These are phyloP conservation scores for Erucastrum elatum DNA, from an alignment of 345 rosid genomes.

Conservation along the genomic window DNA sequence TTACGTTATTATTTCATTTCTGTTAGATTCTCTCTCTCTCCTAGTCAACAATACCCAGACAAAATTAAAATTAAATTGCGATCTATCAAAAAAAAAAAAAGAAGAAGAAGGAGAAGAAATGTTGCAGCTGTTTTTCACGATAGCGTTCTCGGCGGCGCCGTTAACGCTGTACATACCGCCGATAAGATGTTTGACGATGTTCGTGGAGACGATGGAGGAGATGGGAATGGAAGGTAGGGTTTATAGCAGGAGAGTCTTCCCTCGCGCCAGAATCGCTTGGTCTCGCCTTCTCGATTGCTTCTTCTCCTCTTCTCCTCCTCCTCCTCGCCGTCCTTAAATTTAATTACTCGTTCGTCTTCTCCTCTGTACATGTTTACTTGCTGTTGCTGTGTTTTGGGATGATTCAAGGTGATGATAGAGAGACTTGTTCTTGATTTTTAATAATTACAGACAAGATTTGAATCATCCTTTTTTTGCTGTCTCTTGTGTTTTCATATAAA, in stretches of 20 bases:
- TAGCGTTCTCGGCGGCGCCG: conserved; percentile 89
- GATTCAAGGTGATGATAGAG: neutral
- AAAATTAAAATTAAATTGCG: no score
- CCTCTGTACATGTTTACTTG: no score
- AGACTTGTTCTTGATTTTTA: conserved; percentile 8
- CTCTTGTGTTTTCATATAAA: no score
- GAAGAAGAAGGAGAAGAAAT: conserved; percentile 26
- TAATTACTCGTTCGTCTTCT: conserved; percentile 10
- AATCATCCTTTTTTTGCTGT: no score
- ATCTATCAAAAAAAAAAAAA: no score
- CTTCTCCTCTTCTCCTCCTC: conserved; percentile 43
- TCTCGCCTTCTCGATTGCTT: conserved; percentile 64
- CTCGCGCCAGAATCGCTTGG: conserved; percentile 72
- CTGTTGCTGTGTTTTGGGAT: no score
- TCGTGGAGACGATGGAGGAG: conserved; percentile 76
- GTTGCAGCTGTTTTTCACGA: conserved; percentile 75
- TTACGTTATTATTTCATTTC: no score
- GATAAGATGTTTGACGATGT: conserved; percentile 70
- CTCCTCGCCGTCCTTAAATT: conserved; percentile 19
- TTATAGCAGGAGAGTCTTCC: conserved; percentile 60
- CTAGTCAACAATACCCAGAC: no score
- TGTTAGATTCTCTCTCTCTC: no score
- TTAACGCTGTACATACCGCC: conserved; percentile 78
- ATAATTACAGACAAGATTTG: no score
- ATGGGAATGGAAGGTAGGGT: conserved; percentile 56